Evolutionary conservation across 2,329 filamentous ascomycete species (phyloP).

Genomic region (Chalara sp.): DNA sequence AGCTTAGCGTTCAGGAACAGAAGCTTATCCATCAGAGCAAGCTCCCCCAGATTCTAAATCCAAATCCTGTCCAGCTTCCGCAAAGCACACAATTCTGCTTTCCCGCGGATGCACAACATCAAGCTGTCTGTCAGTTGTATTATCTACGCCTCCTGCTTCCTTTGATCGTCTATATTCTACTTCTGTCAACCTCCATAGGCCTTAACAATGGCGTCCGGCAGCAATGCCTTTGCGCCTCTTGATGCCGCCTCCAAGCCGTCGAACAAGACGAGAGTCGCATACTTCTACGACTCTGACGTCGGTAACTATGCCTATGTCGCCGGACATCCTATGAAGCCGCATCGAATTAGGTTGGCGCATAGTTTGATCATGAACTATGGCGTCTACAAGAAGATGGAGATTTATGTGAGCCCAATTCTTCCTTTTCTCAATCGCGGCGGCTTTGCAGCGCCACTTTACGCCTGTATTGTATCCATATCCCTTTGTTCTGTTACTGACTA

Average conservation of each 20-base stretch:
- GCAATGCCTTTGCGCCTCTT: conserved; percentile 41
- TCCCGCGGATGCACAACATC: too few relatives aligned
- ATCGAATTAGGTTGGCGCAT: conserved; percentile 89
- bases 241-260: conserved; percentile 44
- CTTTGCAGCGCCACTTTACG: not conserved
- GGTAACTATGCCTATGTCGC: conserved; percentile 97
- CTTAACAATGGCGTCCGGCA: conserved; percentile 6
- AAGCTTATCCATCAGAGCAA: too few relatives aligned
- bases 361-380: conserved; percentile 95
- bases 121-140: too few relatives aligned
- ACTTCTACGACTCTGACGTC: conserved; percentile 98
- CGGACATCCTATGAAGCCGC: conserved; percentile 98
- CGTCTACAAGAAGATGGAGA: conserved; percentile 93
- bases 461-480: not conserved
- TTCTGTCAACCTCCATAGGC: too few relatives aligned
- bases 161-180: too few relatives aligned
- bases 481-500: conserved; percentile 3
- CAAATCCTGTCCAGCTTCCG: too few relatives aligned
- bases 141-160: too few relatives aligned
- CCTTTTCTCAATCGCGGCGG: not conserved
- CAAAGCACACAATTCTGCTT: too few relatives aligned
- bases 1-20: too few relatives aligned
- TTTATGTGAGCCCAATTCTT: conserved; percentile 60
- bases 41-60: too few relatives aligned
- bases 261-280: conserved; percentile 78